These are phyloP conservation scores for Ganoderma multipileum DNA, from an alignment of 1,284 basidiomycete genomes.

Conservation along the genomic window DNA sequence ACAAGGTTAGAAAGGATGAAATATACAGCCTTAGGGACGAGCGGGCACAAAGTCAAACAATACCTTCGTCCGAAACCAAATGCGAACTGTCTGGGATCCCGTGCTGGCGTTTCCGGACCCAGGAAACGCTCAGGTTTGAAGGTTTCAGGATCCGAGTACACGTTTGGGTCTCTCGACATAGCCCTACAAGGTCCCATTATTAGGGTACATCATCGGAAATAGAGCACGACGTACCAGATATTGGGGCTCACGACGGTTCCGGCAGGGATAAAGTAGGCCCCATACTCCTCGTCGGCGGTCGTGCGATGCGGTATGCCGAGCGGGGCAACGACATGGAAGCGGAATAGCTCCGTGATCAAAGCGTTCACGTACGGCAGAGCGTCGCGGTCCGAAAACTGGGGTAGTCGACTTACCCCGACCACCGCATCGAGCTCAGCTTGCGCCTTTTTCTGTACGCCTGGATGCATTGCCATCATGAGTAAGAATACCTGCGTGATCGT, in stretches of 20 bases:
- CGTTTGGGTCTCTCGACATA: constrained; percentile 21
- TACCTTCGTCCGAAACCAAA: constrained; percentile 28
- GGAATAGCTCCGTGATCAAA: background rate
- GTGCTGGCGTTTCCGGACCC: background rate
- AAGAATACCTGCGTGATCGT: background rate
- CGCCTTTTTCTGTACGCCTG: background rate
- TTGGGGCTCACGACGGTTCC: background rate
- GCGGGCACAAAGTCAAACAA: background rate
- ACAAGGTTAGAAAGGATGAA: background rate
- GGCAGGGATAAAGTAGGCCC: background rate
- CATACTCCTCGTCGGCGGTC: background rate
- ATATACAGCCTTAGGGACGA: background rate
- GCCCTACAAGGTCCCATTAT: constrained; percentile 15
- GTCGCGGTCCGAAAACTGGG: background rate
- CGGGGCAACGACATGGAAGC: background rate
- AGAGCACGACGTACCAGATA: background rate
- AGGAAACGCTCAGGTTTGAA: constrained; percentile 29
- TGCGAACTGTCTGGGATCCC: constrained; percentile 21
- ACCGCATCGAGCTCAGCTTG: background rate
- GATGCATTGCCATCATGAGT: constrained; percentile 1
- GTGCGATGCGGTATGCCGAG: background rate
- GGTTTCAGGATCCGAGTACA: constrained; percentile 27
- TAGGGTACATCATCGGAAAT: background rate
- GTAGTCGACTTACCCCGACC: background rate
- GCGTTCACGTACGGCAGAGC: background rate